Evolutionary conservation across 1,139 yeast species (phyloP), one percentile per base, ranked within the genome.

Genomic region (Lodderomyces parapsilosis): DNA sequence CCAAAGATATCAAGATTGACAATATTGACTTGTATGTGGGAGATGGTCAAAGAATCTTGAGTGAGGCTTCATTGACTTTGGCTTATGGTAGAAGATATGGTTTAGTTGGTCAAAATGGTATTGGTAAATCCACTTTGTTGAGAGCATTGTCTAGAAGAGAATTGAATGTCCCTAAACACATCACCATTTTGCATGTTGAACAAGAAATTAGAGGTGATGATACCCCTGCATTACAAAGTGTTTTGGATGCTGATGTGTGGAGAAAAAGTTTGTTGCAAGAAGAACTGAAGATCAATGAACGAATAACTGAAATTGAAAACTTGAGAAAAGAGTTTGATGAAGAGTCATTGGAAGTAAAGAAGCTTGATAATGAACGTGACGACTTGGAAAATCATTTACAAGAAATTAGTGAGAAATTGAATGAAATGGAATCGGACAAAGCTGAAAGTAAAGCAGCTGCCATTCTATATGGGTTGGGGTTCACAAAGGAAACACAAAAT

Each of bases 161-260:
- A 62, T 74, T 93, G 53, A 82, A 89, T 46, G 86, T 93, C 53
- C 98, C 99, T 14, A 89, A 88, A 55, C 98, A 93, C 62, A 90
- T 93, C 50, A 87, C 98, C 2, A 88, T 93, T 66, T 75, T 93
- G 52, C 97, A 93, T 59, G 99, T 93, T 45, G 99, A 93, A 62
- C 99, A 93, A 76, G 99, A 93, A 73, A 80, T 93, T 43, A 77
- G 81, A 55, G 99, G 99, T 56, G 97, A 93, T 58, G 98, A 91
- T 43, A 84, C 88, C 1, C 66, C 82, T 11, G 99, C 97, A 1
- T 63, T 93, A 44, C 97, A 91, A 64, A 85, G 96, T 54, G 99
- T 93, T 15, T 72, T 93, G 53, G 99, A 93, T 69, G 99, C 99
- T 1, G 99, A 93, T 70, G 99, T 93, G 38, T 93, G 99, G 99